Evolutionary conservation across 495 filamentous ascomycete species (phyloP).

Genomic region (Oidiodendron maius): DNA sequence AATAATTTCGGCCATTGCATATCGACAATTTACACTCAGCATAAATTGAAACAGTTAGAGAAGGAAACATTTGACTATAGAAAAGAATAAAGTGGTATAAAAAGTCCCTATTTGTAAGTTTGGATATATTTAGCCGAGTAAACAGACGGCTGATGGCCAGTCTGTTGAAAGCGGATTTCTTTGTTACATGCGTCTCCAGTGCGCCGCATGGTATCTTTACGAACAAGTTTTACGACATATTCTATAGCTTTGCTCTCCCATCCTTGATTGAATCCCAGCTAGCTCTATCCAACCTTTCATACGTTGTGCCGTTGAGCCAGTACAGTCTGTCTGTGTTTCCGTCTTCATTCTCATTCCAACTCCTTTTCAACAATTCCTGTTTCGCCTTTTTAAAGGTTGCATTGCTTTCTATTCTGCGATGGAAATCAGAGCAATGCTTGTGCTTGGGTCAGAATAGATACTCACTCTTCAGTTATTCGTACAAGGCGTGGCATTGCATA

Average conservation of each 20-base stretch:
- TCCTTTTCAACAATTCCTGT: conserved; percentile 38
- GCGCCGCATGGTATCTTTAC: too few relatives aligned
- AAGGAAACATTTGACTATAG: too few relatives aligned
- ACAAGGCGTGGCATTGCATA: conserved; percentile 45
- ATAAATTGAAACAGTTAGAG: too few relatives aligned
- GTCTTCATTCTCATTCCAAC: conserved; percentile 35
- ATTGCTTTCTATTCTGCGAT: conserved; percentile 41
- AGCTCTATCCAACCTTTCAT: conserved; percentile 32
- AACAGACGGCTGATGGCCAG: too few relatives aligned
- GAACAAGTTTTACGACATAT: too few relatives aligned
- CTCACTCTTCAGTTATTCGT: conserved; percentile 43
- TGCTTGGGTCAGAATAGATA: neutral
- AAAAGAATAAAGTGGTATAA: too few relatives aligned
- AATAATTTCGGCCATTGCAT: too few relatives aligned
- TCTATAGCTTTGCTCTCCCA: conserved; percentile 39
- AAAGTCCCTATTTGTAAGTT: too few relatives aligned
- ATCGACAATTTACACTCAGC: too few relatives aligned
- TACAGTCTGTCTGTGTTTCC: conserved; percentile 37
- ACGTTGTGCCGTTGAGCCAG: conserved; percentile 40
- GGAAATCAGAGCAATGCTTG: neutral
- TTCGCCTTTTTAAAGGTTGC: conserved; percentile 50
- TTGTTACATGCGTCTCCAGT: too few relatives aligned
- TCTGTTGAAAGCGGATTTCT: too few relatives aligned
- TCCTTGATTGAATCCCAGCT: conserved; percentile 39
- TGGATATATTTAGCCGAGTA: too few relatives aligned